These are phyloP conservation scores for Umbelopsis sp. DNA, from an alignment of 192 early-diverging fungal species.

Conservation along the genomic window DNA sequence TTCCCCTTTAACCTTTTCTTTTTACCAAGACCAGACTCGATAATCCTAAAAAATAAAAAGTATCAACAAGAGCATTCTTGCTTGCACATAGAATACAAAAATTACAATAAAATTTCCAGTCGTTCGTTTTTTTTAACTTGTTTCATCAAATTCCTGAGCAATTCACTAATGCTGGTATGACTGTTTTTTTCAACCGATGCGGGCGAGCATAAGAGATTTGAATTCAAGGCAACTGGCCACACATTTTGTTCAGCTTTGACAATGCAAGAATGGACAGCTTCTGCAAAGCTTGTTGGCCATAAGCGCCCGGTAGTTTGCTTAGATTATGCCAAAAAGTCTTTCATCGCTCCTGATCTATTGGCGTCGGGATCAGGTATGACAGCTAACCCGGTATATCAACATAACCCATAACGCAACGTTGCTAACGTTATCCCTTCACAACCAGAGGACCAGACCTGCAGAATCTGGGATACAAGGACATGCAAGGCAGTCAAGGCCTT, in stretches of 20 bases:
- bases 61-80: conserved; percentile 1
- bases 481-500: conserved; percentile 25
- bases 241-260: neutral
- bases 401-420: neutral
- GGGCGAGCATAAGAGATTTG: neutral
- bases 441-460: conserved; percentile 37
- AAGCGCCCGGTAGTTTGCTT: conserved; percentile 28
- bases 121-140: neutral
- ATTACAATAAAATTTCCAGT: neutral
- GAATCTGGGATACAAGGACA: conserved; percentile 33
- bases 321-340: conserved; percentile 22
- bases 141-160: neutral
- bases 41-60: conserved; percentile 19
- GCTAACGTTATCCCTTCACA: neutral
- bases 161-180: neutral
- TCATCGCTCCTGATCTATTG: conserved; percentile 27
- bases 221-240: too few relatives aligned
- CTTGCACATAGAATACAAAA: conserved; percentile 17
- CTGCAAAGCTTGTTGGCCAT: conserved; percentile 28
- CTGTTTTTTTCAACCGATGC: neutral
- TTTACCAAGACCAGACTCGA: conserved; percentile 1
- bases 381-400: neutral
- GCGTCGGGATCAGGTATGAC: conserved; percentile 40
- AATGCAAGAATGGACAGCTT: conserved; percentile 9
- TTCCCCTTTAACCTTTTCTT: neutral